These are phyloP conservation scores for Vairimorpha necatrix DNA, from an alignment of 371 early-diverging fungal genomes.

Conservation along the genomic window DNA sequence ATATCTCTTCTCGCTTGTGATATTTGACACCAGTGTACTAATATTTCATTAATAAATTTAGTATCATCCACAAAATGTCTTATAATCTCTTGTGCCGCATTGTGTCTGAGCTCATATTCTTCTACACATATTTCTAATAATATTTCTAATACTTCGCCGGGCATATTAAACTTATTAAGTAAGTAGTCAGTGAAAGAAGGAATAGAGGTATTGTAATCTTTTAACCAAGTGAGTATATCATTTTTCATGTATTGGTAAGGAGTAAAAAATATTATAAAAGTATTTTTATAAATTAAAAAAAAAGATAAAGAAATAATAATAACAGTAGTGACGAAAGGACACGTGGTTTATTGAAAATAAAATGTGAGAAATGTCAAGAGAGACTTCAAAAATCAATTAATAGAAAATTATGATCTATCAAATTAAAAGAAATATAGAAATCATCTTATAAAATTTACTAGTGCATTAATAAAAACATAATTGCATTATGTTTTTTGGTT, in stretches of 20 bases:
- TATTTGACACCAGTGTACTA: background rate
- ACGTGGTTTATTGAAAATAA: too few species aligned
- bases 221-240: background rate
- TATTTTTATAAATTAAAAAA: too few species aligned
- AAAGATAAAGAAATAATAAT: too few species aligned
- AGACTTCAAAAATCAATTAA: too few species aligned
- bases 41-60: background rate
- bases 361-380: too few species aligned
- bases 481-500: too few species aligned
- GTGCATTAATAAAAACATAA: too few species aligned
- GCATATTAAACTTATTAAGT: background rate
- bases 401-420: too few species aligned
- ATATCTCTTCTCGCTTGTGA: background rate
- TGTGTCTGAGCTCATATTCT: background rate
- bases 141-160: background rate
- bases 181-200: background rate
- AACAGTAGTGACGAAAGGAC: too few species aligned
- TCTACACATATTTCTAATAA: background rate
- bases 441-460: too few species aligned
- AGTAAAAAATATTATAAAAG: too few species aligned
- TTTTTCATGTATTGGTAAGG: background rate
- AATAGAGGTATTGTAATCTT: background rate
- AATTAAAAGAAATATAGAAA: too few species aligned
- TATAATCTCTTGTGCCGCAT: background rate
- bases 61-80: background rate